Conservation (phyloP, 768 basidiomycete genomes). For the Xerocomellus chrysenteron region DNA sequence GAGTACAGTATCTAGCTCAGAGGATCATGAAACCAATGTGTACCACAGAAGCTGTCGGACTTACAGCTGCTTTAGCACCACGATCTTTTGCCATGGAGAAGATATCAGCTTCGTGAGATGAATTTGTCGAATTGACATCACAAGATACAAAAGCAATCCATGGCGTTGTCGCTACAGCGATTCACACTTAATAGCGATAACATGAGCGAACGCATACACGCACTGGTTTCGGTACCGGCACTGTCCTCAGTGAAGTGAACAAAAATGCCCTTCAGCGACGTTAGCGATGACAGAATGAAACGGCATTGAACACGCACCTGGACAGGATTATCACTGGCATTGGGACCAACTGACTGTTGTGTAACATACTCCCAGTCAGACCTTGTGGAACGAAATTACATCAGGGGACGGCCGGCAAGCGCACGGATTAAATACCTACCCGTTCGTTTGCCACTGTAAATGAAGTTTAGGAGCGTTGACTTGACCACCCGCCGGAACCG, state of each 20-base stretch:
- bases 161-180: conserved; percentile 61
- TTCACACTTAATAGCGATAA: conserved; percentile 12
- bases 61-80: conserved; percentile 79
- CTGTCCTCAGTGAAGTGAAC: conserved; percentile 78
- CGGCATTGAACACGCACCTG: conserved; percentile 42
- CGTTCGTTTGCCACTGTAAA: conserved; percentile 60
- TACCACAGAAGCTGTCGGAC: conserved; percentile 22
- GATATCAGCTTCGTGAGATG: conserved; percentile 63
- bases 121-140: conserved; percentile 70
- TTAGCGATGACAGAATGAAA: conserved; percentile 1
- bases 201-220: conserved; percentile 37
- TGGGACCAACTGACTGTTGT: conserved; percentile 55
- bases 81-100: conserved; percentile 78
- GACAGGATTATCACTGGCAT: conserved; percentile 46
- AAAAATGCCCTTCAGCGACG: conserved; percentile 60
- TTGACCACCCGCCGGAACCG: conserved; percentile 47
- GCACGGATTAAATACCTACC: conserved; percentile 29
- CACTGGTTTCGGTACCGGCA: conserved; percentile 47
- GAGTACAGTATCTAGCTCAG: conserved; percentile 72
- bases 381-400: conserved; percentile 29
- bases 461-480: conserved; percentile 51
- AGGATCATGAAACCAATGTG: background rate
- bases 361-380: conserved; percentile 55
- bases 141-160: conserved; percentile 92
- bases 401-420: conserved; percentile 11